Evolutionary conservation across 1,139 yeast species (phyloP), one percentile per base, ranked within the genome.

Genomic region (Debaryomycetaceae sp.): DNA sequence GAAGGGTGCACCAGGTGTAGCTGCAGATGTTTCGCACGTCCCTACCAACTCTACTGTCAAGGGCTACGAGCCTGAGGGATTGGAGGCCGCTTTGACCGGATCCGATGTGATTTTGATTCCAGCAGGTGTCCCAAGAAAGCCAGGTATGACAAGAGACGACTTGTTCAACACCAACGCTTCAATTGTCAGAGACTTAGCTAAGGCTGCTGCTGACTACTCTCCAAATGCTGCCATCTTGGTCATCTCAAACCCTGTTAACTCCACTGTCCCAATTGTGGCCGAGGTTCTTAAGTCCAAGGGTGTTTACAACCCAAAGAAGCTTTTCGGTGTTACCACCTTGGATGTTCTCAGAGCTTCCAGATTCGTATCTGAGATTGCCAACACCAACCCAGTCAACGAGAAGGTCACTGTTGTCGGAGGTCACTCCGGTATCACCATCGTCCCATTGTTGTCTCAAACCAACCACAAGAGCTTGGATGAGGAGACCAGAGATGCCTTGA

Each of bases 61-160:
- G 52, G 85, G 88, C 47, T 85, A 77, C 72, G 75, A 85, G 54
- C 91, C 95, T 49, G 83, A 78, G 44, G 59, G 62, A 51, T 76
- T 81, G 50, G 73, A 76, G 53, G 73, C 69, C 44, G 95, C 96
- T 24, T 75, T 91, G 55, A 68, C 76, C 42, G 86, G 82, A 42
- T 75, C 95, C 24, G 87, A 86, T 59, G 77, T 90, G 50, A 87
- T 91, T 51, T 81, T 91, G 49, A 87, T 91, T 64, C 97, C 97
- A 51, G 97, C 97, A 42, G 97, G 98, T 64, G 88, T 91, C 48
- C 97, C 97, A 66, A 83, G 98, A 75, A 91, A 91, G 75, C 97
- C 97, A 46, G 97, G 97, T 56, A 91, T 91, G 98, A 87, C 97
- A 54, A 84, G 98, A 70, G 97, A 91, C 66, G 97, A 91, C 65